Base-by-base conservation (phyloP, 2,329 filamentous ascomycete genomes). In the Trichoderma afroharzianum region DNA sequence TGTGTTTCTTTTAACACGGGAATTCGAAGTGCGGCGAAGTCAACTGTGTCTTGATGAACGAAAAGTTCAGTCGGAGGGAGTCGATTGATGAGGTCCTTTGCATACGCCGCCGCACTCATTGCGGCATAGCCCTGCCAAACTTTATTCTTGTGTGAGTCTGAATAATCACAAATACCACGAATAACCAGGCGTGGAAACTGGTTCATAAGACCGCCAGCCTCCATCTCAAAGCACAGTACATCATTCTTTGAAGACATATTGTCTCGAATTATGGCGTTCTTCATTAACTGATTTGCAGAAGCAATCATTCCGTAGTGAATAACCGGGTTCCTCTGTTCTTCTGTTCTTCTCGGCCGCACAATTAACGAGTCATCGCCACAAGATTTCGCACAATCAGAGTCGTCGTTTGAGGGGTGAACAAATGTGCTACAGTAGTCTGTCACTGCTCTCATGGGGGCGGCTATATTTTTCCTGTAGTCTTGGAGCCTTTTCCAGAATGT, bases 161-260 rank as follows among this genome's bases (percentile, higher is more conserved):
- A 75, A 55, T 82, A 82, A 73, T 82, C 80, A 70, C 77, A 80
- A 59, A 82, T 80, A 1, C 80, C 80, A 8, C 79, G 76, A 55
- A 82, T 77, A 14, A 80, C 77, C 6, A 81, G 67, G 39, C 79
- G 80, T 2, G 76, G 76, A 53, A 78, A 76, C 28, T 75, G 11
- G 75, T 77, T 61, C 78, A 78, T 76, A 77, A 79, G 72, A 76
- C 63, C 63, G 2, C 43, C 63, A 1, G 63, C 63, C 12, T 66
- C 63, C 63, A 55, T 66, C 6, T 66, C 77, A 50, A 78, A 73
- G 28, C 72, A 74, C 9, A 77, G 33, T 5, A 73, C 43, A 14
- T 63, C 58, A 6, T 70, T 61, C 12, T 72, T 28, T 0, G 39
- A 63, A 3, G 66, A 58, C 1, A 74, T 26, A 5, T 47, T 68